Conservation (phyloP, 1,139 yeast genomes). For the Saccharomyces hybrid region DNA sequence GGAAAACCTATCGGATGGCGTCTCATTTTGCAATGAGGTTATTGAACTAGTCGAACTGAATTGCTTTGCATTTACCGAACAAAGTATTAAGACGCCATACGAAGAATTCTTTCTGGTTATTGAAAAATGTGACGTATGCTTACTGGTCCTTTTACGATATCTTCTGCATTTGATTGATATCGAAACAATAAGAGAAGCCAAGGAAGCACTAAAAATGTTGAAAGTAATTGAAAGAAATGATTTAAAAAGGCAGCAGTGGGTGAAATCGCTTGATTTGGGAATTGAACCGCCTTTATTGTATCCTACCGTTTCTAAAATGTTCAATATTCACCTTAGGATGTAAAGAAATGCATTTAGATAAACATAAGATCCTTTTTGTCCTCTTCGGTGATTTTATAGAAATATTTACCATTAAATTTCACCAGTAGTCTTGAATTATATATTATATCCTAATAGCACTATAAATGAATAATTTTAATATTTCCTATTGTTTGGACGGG, state of each 20-base stretch:
- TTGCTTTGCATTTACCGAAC: not conserved
- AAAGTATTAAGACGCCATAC: not conserved
- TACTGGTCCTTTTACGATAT: constrained; percentile 10
- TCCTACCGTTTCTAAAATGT: not conserved
- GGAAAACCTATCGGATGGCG: constrained; percentile 9
- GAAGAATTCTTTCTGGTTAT: constrained; percentile 5
- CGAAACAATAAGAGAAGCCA: not conserved
- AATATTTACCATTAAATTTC: too few species aligned
- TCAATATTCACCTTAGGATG: not conserved
- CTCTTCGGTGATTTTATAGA: not conserved
- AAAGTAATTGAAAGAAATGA: not conserved
- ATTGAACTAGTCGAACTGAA: constrained; percentile 6
- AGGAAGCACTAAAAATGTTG: not conserved
- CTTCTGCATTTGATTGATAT: not conserved
- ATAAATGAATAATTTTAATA: too few species aligned
- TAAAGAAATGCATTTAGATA: too few species aligned
- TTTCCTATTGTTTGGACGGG: too few species aligned
- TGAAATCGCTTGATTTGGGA: not conserved
- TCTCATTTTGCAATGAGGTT: constrained; percentile 8
- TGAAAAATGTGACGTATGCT: constrained; percentile 15
- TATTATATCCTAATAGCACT: too few species aligned
- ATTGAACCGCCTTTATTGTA: not conserved
- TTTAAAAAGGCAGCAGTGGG: not conserved
- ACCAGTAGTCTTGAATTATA: too few species aligned
- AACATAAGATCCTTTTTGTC: too few species aligned